Evolutionary conservation across 2,329 filamentous ascomycete genomes (phyloP).

Genomic region (Taxawa tesnikishii): DNA sequence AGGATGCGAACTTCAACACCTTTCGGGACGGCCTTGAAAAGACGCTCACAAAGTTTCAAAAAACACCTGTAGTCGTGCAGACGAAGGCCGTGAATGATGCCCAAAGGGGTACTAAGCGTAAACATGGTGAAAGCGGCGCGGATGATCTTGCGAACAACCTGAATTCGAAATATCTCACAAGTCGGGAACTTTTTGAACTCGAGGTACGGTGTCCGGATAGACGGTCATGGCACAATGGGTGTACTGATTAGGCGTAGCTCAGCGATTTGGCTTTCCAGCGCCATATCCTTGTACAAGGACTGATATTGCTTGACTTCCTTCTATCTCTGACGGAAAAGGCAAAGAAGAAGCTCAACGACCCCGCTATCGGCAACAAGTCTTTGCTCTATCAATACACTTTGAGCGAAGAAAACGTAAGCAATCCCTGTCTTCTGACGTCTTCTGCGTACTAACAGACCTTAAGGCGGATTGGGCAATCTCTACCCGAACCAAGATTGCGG

Average conservation of each 20-base stretch:
- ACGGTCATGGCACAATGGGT: slow-evolving; percentile 1
- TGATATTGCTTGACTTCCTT: slow-evolving; percentile 91
- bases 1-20: slow-evolving; percentile 46
- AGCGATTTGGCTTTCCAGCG: slow-evolving; percentile 89
- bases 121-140: slow-evolving; percentile 37
- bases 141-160: slow-evolving; percentile 58
- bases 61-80: slow-evolving; percentile 54
- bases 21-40: slow-evolving; percentile 53
- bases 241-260: slow-evolving; percentile 41
- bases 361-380: slow-evolving; percentile 60
- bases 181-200: slow-evolving; percentile 85
- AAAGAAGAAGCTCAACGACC: slow-evolving; percentile 63
- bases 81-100: slow-evolving; percentile 52
- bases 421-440: slow-evolving; percentile 10
- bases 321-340: slow-evolving; percentile 75
- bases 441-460: slow-evolving; percentile 12
- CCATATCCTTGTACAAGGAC: slow-evolving; percentile 86
- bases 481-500: slow-evolving; percentile 67
- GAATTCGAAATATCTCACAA: slow-evolving; percentile 98
- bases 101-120: slow-evolving; percentile 58
- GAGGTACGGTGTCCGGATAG: slow-evolving; percentile 60
- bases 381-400: slow-evolving; percentile 71
- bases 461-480: slow-evolving; percentile 72
- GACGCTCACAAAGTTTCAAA: slow-evolving; percentile 65
- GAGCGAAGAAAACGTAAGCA: slow-evolving; percentile 51